Base-by-base conservation (phyloP, 345 rosid genomes). In the Linum usitatissimum region DNA sequence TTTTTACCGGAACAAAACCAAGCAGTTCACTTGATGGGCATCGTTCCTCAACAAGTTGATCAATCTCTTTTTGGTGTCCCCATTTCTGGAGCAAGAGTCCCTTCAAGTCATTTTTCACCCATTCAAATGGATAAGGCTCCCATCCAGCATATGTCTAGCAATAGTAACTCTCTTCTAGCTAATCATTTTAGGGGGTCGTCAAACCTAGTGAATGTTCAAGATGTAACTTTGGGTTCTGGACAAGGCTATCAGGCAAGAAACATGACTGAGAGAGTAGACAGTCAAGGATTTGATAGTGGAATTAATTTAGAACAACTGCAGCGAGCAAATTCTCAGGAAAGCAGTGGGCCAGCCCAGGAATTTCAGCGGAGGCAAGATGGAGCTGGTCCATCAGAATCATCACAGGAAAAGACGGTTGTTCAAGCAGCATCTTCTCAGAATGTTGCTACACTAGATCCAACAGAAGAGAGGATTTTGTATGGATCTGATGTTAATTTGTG, bases 381-480 rank as follows among this genome's bases (percentile, higher is more conserved):
- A 65, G 68, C 66, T 65, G 68, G 74, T 72, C 70, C 64, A 39
- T 63, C 77, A 55, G 85, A 77, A 76, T 70, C 72, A 14, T 58
- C 84, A 53, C 78, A 63, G 58, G 83, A 75, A 65, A 80, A 80
- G 69, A 68, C 73, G 19, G 64, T 40, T 9, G 53, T 72, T 69
- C 76, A 76, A 65, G 71, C 55, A 30, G 59, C 53, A 36, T 68
- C 80, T 58, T 75, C 81, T 12, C 87, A 79, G 74, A 83, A 75
- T 70, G 76, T 76, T 45, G 84, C 90, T 66, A 68, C 90, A 17
- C 77, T 93, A 67, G 99, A 93, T 82, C 97, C 97, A 54, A 76
- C 86, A 6, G 99, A 93, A 74, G 94, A 86, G 74, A 87, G 78
- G 77, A 84, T 93, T 74, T 76, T 93, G 79, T 90, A 80, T 78